A percentile compares a stretch with the other conserved stretches of the same genome.
Conservation (phyloP, 257 asterid genomes). For the Salvia miltiorrhiza region DNA sequence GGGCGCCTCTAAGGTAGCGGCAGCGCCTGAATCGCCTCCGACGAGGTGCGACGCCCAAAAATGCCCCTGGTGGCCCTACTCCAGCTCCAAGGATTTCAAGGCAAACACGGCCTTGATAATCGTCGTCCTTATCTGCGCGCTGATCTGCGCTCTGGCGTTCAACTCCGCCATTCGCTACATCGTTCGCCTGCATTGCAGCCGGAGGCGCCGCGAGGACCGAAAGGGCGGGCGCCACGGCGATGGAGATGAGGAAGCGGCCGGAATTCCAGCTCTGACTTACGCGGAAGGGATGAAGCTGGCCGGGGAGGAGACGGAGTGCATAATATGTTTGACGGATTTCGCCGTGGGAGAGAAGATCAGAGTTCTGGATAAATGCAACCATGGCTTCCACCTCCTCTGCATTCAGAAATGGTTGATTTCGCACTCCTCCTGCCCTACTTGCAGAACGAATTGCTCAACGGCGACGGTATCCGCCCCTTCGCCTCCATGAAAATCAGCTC, state of each 20-base stretch:
- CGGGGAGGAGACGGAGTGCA: slow-evolving; percentile 48
- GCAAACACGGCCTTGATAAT: slow-evolving; percentile 51
- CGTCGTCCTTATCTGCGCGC: slow-evolving; percentile 40
- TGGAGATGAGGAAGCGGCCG: slow-evolving; percentile 20
- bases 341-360: slow-evolving; percentile 41
- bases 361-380: slow-evolving; percentile 47
- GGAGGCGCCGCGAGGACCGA: slow-evolving; percentile 20
- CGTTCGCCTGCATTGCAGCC: slow-evolving; percentile 29
- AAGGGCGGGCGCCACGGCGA: slow-evolving; percentile 19
- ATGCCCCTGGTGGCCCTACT: slow-evolving; percentile 75
- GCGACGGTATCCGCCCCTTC: slow-evolving; percentile 12
- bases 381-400: slow-evolving; percentile 53
- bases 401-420: slow-evolving; percentile 45
- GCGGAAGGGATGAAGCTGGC: slow-evolving; percentile 41
- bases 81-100: slow-evolving; percentile 53
- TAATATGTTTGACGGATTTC: slow-evolving; percentile 53
- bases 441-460: slow-evolving; percentile 37
- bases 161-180: slow-evolving; percentile 43
- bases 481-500: slow-evolving; percentile 22
- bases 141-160: slow-evolving; percentile 40
- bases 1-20: slow-evolving; percentile 7
- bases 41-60: slow-evolving; percentile 34
- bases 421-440: slow-evolving; percentile 57
- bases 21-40: slow-evolving; percentile 29
- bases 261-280: slow-evolving; percentile 24